Evolutionary conservation across 176 grass and related monocot species (phyloP).

Genomic region (Coix lacrymajobi): DNA sequence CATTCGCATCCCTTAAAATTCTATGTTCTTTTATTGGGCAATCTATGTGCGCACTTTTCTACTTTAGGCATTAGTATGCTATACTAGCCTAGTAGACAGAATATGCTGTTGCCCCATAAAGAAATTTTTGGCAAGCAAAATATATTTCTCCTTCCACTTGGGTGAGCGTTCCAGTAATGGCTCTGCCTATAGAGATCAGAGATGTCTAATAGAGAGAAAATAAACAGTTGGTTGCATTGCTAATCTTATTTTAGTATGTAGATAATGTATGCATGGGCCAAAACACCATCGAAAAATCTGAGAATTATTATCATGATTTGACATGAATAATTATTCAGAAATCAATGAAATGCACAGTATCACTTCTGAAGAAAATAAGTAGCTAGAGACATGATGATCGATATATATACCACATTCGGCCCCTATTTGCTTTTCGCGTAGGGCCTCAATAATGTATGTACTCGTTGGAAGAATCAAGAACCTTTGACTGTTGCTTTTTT

Average conservation of each 20-base stretch:
- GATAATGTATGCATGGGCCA: not conserved
- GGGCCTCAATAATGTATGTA: not conserved
- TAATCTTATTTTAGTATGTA: not conserved
- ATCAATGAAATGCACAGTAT: not conserved
- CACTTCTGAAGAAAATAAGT: not conserved
- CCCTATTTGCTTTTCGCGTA: not conserved
- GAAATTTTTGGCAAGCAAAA: constrained; percentile 10
- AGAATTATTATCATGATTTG: not conserved
- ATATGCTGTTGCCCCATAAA: constrained; percentile 31
- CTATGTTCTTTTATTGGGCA: not conserved
- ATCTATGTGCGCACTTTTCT: constrained; percentile 17
- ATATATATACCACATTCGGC: not conserved
- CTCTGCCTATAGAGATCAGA: not conserved
- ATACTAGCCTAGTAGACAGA: constrained; percentile 20
- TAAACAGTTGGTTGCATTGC: not conserved
- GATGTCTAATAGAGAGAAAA: not conserved
- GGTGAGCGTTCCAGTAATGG: not conserved
- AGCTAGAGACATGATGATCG: not conserved
- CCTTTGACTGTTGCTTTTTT: not conserved
- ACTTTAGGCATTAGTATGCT: constrained; percentile 27
- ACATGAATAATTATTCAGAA: not conserved
- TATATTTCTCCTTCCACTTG: constrained; percentile 15
- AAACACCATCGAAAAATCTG: not conserved
- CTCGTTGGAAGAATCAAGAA: not conserved
- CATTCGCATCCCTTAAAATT: constrained; percentile 1